These are phyloP conservation scores for Fomitopsis pinicola DNA, from an alignment of 1,284 basidiomycete species.

Conservation along the genomic window DNA sequence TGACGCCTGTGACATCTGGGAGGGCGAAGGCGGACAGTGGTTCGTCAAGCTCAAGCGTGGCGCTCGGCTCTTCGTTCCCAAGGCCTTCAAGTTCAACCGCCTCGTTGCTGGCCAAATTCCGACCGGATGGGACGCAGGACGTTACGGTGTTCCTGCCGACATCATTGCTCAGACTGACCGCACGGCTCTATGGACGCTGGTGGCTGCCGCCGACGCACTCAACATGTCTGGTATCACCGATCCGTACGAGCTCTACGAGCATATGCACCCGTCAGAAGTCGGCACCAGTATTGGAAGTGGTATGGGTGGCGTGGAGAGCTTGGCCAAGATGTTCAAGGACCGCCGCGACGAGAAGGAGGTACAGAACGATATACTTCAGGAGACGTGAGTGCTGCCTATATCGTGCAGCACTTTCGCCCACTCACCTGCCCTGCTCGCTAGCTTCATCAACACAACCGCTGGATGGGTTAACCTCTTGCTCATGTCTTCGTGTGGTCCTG, in stretches of 20 bases:
- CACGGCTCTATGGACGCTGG: conserved; percentile 95
- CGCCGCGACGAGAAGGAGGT: conserved; percentile 96
- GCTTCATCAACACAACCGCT: conserved; percentile 96
- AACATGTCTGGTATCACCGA: conserved; percentile 97
- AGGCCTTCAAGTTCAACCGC: conserved; percentile 93
- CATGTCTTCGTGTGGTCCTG: conserved; percentile 91
- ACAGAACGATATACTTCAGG: conserved; percentile 97
- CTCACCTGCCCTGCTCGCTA: conserved; percentile 27
- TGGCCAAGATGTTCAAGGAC: conserved; percentile 98
- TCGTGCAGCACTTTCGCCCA: conserved; percentile 6
- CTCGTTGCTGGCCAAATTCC: conserved; percentile 95
- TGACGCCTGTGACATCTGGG: conserved; percentile 95
- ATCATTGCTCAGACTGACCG: conserved; percentile 95
- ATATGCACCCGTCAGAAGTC: conserved; percentile 95
- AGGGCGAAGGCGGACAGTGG: conserved; percentile 87
- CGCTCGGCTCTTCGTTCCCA: conserved; percentile 89
- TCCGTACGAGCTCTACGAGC: conserved; percentile 94
- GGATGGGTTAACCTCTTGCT: conserved; percentile 97
- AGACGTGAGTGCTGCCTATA: conserved; percentile 65
- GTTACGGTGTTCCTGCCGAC: conserved; percentile 97
- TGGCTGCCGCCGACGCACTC: conserved; percentile 91
- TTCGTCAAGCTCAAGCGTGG: conserved; percentile 99
- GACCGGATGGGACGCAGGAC: conserved; percentile 94
- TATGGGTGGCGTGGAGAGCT: conserved; percentile 92
- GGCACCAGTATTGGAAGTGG: conserved; percentile 91